phyloP scores from a whole-genome alignment of 1,284 basidiomycete genomes.

The Inonotus hispidus region DNA sequence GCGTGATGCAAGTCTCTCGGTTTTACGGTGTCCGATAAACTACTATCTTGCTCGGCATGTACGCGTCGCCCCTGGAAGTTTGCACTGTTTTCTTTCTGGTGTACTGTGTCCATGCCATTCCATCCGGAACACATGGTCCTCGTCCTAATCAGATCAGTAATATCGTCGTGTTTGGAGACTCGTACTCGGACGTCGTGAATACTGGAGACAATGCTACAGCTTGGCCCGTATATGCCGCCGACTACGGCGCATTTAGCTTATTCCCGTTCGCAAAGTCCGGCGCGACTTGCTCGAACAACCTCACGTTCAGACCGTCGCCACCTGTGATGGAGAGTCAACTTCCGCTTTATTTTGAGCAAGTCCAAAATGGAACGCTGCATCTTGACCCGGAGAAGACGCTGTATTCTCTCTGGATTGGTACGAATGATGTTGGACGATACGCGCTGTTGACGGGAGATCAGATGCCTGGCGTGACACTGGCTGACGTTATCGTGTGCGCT shows the following conservation, averaged over 20 bases:
- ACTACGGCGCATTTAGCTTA: constrained; percentile 34
- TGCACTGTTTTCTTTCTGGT: background rate
- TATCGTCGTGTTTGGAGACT: constrained; percentile 42
- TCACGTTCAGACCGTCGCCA: constrained; percentile 35
- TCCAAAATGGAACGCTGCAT: constrained; percentile 25
- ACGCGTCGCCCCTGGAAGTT: background rate
- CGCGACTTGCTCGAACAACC: constrained; percentile 39
- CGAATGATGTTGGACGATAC: constrained; percentile 39
- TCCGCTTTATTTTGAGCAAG: constrained; percentile 32
- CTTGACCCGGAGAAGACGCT: constrained; percentile 34
- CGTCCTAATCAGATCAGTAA: constrained; percentile 35
- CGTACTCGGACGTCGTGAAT: constrained; percentile 37
- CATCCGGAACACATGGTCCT: background rate
- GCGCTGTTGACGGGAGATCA: constrained; percentile 35
- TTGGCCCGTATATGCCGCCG: constrained; percentile 41
- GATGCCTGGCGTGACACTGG: constrained; percentile 34
- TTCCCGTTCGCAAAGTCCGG: constrained; percentile 40
- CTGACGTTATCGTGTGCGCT: constrained; percentile 37
- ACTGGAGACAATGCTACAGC: constrained; percentile 33
- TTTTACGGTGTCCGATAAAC: no score
- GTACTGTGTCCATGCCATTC: background rate
- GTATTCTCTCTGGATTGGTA: constrained; percentile 47
- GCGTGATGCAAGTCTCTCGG: no score
- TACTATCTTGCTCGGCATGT: background rate
- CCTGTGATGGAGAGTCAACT: constrained; percentile 36